A percentile compares a stretch with the other conserved stretches of the same genome.
phyloP scores from a whole-genome alignment of 2,329 filamentous ascomycete species.

The Clathrospora elynae region DNA sequence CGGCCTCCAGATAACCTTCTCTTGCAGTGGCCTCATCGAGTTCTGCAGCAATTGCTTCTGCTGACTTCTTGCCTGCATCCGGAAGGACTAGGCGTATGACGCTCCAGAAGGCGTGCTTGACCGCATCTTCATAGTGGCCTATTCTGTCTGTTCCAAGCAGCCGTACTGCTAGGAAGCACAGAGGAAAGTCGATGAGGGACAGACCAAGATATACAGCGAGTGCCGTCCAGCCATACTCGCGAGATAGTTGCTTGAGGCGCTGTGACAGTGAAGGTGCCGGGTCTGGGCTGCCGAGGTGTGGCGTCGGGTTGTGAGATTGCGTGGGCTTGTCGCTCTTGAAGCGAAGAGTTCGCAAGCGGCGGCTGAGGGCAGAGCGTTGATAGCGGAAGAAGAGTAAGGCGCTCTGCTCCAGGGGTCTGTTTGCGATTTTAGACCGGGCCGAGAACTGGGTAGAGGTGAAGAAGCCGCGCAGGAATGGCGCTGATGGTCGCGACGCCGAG shows the following conservation, averaged over 20 bases:
- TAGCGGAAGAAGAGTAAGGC: constrained; percentile 23
- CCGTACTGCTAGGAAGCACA: constrained; percentile 89
- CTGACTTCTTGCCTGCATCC: constrained; percentile 58
- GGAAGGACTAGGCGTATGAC: constrained; percentile 66
- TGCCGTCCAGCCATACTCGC: constrained; percentile 93
- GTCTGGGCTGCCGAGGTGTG: constrained; percentile 49
- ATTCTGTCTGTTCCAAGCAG: constrained; percentile 84
- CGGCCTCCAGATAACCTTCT: constrained; percentile 52
- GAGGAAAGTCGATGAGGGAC: constrained; percentile 87
- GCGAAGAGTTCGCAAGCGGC: constrained; percentile 43
- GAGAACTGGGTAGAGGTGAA: constrained; percentile 29
- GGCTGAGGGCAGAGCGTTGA: constrained; percentile 28
- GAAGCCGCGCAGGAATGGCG: constrained; percentile 33
- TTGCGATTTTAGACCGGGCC: constrained; percentile 11
- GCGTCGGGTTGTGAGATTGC: constrained; percentile 45
- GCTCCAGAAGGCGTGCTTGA: constrained; percentile 64
- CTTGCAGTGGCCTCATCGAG: constrained; percentile 34
- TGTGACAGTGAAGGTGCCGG: constrained; percentile 64
- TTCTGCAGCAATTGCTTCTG: constrained; percentile 52
- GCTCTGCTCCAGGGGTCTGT: constrained; percentile 19
- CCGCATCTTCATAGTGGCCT: constrained; percentile 71
- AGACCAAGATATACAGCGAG: constrained; percentile 87
- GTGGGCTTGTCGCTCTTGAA: constrained; percentile 44
- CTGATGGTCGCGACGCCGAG: constrained; percentile 19
- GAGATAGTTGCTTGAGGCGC: constrained; percentile 79